These are phyloP conservation scores for Mimosa pudica DNA, from an alignment of 306 rosid species.

Conservation along the genomic window DNA sequence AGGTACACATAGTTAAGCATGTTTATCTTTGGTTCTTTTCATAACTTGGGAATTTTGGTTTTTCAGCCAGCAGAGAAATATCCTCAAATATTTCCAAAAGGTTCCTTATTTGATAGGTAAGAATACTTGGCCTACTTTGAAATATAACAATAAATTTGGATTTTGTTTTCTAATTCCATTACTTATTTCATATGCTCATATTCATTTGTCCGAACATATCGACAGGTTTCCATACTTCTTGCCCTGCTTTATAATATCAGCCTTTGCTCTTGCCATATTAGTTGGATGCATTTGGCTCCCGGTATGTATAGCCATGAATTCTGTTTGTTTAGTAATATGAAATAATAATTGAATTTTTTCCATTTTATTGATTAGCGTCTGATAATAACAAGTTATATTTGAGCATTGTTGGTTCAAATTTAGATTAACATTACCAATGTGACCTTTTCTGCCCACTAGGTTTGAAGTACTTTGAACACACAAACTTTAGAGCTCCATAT, in stretches of 20 bases:
- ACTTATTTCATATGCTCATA: background rate
- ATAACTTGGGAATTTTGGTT: background rate
- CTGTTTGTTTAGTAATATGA: background rate
- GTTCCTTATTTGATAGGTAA: background rate
- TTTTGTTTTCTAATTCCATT: background rate
- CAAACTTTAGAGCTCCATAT: background rate
- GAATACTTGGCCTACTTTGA: background rate
- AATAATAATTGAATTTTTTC: background rate
- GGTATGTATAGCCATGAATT: background rate
- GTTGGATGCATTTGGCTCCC: background rate
- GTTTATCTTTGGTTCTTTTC: background rate
- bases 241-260: background rate
- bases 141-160: background rate
- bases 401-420: background rate
- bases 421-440: background rate
- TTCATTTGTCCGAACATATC: background rate
- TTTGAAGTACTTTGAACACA: too few relatives aligned
- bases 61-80: constrained; percentile 2
- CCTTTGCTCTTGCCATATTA: background rate
- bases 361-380: background rate
- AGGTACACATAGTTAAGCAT: background rate
- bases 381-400: background rate
- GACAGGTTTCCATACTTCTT: background rate
- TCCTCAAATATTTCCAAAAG: background rate
- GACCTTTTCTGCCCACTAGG: background rate